Evolutionary conservation across 345 rosid species (phyloP), one percentile per base, ranked within the genome.

Genomic region (Hypericum perforatum): DNA sequence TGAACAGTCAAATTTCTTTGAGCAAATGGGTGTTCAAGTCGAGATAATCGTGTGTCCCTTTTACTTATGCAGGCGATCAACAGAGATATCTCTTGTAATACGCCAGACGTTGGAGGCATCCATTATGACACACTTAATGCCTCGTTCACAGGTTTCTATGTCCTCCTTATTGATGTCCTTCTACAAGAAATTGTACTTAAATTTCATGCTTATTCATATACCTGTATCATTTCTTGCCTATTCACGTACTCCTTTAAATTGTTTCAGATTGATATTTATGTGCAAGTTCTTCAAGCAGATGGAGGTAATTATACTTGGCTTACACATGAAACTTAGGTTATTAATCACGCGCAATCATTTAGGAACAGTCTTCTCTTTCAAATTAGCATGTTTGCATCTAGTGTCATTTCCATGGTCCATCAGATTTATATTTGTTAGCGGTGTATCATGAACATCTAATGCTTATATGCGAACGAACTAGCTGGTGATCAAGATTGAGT

Each of bases 281-380:
- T 88, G 12, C 98, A 88, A 74, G 96, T 92, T 77, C 89, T 92
- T 40, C 98, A 88, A 75, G 97, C 97, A 6, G 97, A 92, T 68
- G 98, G 98, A 76, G 98, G 98, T 92, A 63, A 77, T 22, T 22
- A 22, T 22, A 4, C 32, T 22, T 22, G 1, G 1, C 32, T 22
- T 22, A 22, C 32, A 22, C 32, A 22, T 22, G 32, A 22, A 22
- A 22, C 32, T 4, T 22, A 22, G 32, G 1, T 1, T 1, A 22
- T 4, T 22, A 22, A 22, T 22, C 32, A 22, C 32, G 4, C 1
- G 32, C 32, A 22, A 22, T 22, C 32, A 4, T 4, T 1, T 22
- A 1, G 32, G 32, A 22, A 22, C 32, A 22, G 32, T 22, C 32
- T 22, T 22, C 32, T 22, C 32, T 22, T 22, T 22, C 4, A 22